Percentiles rank a stretch among this genome's conserved stretches.
Conservation (phyloP, 495 filamentous ascomycete species). For the Eremomyces bilateralis region DNA sequence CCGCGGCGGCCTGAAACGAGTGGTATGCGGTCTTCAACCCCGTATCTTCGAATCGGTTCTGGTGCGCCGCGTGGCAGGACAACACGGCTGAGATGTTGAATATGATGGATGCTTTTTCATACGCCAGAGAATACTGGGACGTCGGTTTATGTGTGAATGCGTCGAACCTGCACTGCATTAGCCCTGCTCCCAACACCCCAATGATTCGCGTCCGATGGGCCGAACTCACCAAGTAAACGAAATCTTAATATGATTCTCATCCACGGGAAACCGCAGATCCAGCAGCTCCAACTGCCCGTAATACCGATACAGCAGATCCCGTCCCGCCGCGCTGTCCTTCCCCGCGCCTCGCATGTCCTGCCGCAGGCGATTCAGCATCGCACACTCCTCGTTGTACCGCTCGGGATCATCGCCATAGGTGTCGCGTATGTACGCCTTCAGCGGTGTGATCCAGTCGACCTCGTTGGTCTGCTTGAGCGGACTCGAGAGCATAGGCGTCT, state of each 20-base stretch:
- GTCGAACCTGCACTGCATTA: slow-evolving; percentile 52
- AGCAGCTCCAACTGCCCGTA: slow-evolving; percentile 91
- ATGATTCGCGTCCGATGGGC: not conserved
- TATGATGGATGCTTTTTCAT: slow-evolving; percentile 96
- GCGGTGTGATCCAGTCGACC: slow-evolving; percentile 89
- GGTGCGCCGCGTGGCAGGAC: slow-evolving; percentile 85
- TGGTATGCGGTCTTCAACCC: slow-evolving; percentile 94
- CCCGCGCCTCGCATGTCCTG: slow-evolving; percentile 98
- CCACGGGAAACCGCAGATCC: slow-evolving; percentile 87
- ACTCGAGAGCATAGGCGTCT: slow-evolving; percentile 79
- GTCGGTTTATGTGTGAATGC: slow-evolving; percentile 95
- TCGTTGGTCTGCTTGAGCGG: slow-evolving; percentile 97
- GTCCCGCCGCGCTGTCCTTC: slow-evolving; percentile 83
- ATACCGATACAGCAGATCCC: slow-evolving; percentile 89
- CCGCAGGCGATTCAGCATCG: slow-evolving; percentile 82
- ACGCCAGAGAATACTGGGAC: slow-evolving; percentile 86
- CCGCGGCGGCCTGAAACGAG: slow-evolving; percentile 91
- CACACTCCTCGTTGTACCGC: slow-evolving; percentile 82
- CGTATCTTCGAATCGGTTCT: slow-evolving; percentile 74
- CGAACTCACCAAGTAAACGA: slow-evolving; percentile 77
- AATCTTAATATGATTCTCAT: slow-evolving; percentile 97
- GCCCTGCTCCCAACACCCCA: slow-evolving; percentile 2
- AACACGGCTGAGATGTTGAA: slow-evolving; percentile 98
- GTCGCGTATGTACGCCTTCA: slow-evolving; percentile 82
- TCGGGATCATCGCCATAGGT: slow-evolving; percentile 95